Evolutionary conservation across 768 basidiomycete species (phyloP).

Genomic region (Naganishia kalamii): DNA sequence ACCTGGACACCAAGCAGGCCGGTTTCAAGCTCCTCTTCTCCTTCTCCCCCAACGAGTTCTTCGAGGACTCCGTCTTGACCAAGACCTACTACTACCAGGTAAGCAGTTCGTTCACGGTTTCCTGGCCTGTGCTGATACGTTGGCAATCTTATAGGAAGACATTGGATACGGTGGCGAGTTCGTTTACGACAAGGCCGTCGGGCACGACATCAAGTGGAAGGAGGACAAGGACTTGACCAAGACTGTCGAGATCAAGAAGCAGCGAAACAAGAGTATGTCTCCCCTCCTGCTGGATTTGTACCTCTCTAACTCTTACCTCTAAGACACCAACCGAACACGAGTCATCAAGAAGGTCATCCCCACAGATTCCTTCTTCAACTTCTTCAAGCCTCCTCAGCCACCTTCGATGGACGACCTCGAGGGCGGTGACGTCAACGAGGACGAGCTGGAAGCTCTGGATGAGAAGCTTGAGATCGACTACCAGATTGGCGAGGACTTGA

Average conservation of each 20-base stretch:
- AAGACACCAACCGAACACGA: slow-evolving; percentile 52
- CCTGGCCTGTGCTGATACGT: not conserved
- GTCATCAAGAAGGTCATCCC: slow-evolving; percentile 69
- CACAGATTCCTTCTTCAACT: slow-evolving; percentile 97
- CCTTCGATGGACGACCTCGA: slow-evolving; percentile 65
- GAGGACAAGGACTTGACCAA: slow-evolving; percentile 96
- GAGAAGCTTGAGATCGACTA: slow-evolving; percentile 93
- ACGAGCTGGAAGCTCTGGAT: slow-evolving; percentile 83
- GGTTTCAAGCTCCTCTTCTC: slow-evolving; percentile 85
- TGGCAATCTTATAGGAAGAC: slow-evolving; percentile 54
- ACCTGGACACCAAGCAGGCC: slow-evolving; percentile 56
- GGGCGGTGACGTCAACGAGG: slow-evolving; percentile 63
- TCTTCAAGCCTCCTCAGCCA: slow-evolving; percentile 77
- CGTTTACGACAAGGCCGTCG: slow-evolving; percentile 87
- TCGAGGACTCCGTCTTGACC: slow-evolving; percentile 71
- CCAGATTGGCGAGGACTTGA: slow-evolving; percentile 95
- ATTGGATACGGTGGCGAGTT: slow-evolving; percentile 96
- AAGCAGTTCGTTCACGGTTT: slow-evolving; percentile 7
- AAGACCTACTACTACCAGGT: slow-evolving; percentile 86
- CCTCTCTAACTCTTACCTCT: not conserved
- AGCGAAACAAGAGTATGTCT: slow-evolving; percentile 88
- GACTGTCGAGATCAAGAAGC: slow-evolving; percentile 97
- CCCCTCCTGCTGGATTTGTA: not conserved
- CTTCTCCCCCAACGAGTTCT: slow-evolving; percentile 78
- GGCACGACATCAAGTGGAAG: slow-evolving; percentile 91